These are phyloP conservation scores for Trichosporon coremiiforme DNA, from an alignment of 1,284 basidiomycete species.

Conservation along the genomic window DNA sequence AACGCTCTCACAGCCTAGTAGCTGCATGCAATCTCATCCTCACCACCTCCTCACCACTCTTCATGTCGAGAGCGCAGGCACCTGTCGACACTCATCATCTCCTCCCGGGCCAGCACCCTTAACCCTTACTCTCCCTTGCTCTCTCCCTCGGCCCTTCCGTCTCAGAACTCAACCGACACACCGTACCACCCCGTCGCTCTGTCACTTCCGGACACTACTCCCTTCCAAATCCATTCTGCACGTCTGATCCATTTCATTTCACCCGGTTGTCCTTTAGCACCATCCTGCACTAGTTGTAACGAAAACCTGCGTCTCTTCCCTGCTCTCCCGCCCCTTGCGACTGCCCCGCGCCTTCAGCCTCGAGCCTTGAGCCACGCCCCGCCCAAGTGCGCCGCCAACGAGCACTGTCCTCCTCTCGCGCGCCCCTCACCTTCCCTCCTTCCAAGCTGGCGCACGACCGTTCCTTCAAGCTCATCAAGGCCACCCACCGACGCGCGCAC, in stretches of 20 bases:
- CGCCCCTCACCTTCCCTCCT: not conserved
- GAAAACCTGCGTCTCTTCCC: not conserved
- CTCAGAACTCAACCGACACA: slow-evolving; percentile 8
- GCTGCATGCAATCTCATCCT: not conserved
- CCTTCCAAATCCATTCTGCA: not conserved
- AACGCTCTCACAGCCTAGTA: not conserved
- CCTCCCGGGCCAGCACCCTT: slow-evolving; percentile 1
- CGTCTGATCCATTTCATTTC: not conserved
- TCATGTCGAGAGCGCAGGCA: not conserved
- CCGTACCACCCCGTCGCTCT: not conserved
- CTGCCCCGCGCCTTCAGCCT: not conserved
- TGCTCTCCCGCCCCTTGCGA: no score
- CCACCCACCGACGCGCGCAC: not conserved
- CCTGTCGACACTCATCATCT: not conserved
- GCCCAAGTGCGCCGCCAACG: not conserved
- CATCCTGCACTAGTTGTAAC: not conserved
- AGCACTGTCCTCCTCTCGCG: slow-evolving; percentile 2
- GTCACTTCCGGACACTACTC: not conserved
- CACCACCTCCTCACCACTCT: not conserved
- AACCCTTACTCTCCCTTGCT: not conserved
- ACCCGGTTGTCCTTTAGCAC: not conserved
- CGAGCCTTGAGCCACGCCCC: no score
- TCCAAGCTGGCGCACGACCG: not conserved
- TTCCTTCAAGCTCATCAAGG: not conserved
- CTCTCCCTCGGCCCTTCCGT: slow-evolving; percentile 11